Base-by-base conservation (phyloP, 140 eudicot species). In the Ambrosia hybrid region DNA sequence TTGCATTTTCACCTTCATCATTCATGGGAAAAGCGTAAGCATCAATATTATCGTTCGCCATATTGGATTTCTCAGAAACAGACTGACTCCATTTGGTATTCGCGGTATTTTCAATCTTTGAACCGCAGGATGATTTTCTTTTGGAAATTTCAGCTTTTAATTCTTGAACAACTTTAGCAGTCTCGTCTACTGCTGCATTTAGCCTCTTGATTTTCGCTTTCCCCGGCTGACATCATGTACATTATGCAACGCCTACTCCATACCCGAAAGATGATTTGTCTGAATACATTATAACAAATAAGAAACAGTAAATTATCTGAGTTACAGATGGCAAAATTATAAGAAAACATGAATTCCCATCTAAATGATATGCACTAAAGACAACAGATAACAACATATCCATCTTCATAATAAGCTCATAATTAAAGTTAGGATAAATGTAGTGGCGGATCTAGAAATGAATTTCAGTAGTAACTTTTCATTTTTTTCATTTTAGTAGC, bases 181-280 rank as follows among this genome's bases (percentile, higher is more conserved):
- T 89, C 80, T 85, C 91, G 41, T 87, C 91, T 73, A 92, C 77
- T 43, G 87, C 81, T 21, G 70, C 12, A 68, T 84, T 89, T 81
- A 92, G 76, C 90, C 56, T 83, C 55, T 79, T 65, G 59, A 89
- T 83, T 73, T 92, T 92, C 5, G 81, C 83, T 71, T 87, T 90
- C 68, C 68, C 95, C 95, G 1, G 96, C 84, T 68, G 97, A 93
- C 89, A 93, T 84, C 96, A 89, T 92, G 85, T 77, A 89, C 83
- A 86, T 85, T 9, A 92, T 75, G 51, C 98, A 65, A 85, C 81
- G 63, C 97, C 91, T 63, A 91, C 84, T 68, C 98, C 98, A 84
- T 85, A 85, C 62, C 87, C 79, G 13, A 88, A 88, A 26, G 89
- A 81, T 56, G 95, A 70, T 77, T 67, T 80, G 56, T 69, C 96